phyloP scores from a whole-genome alignment of 495 filamentous ascomycete genomes.

The Neurospora pannonica region DNA sequence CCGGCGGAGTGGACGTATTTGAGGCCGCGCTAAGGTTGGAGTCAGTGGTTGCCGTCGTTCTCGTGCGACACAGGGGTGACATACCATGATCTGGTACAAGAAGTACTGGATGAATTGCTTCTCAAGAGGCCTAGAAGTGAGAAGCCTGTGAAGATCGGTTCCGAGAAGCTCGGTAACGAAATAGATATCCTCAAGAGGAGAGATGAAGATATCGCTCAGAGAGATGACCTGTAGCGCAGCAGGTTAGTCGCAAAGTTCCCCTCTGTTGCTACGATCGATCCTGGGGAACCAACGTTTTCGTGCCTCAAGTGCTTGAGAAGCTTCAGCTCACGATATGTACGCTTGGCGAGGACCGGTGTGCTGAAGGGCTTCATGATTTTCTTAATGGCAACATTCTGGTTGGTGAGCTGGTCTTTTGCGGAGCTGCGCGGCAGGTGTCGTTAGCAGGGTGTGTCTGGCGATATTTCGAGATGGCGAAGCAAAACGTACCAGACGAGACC shows the following conservation, averaged over 20 bases:
- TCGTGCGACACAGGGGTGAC: constrained; percentile 12
- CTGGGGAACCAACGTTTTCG: constrained; percentile 66
- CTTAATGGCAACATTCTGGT: constrained; percentile 92
- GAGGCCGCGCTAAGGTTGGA: constrained; percentile 62
- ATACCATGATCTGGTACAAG: constrained; percentile 93
- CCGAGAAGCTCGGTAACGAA: constrained; percentile 97
- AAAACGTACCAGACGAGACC: constrained; percentile 83
- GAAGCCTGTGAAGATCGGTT: constrained; percentile 88
- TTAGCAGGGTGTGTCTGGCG: constrained; percentile 10
- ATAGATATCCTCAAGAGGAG: constrained; percentile 96
- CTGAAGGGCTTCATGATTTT: constrained; percentile 99
- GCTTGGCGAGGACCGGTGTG: constrained; percentile 92
- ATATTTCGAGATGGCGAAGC: background rate
- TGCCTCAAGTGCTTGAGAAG: constrained; percentile 92
- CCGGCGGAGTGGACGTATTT: constrained; percentile 99
- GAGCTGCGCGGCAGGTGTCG: constrained; percentile 49
- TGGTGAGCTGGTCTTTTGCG: constrained; percentile 93
- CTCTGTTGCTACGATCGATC: background rate
- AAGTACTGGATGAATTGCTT: constrained; percentile 99
- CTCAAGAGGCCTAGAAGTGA: constrained; percentile 91
- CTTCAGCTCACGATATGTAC: constrained; percentile 96
- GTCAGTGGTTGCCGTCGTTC: background rate
- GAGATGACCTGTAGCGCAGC: constrained; percentile 68
- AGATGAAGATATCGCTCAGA: constrained; percentile 98
- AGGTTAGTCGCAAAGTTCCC: constrained; percentile 6